These are phyloP conservation scores for Talaromyces sp. DNA, from an alignment of 2,329 filamentous ascomycete species.

Conservation along the genomic window DNA sequence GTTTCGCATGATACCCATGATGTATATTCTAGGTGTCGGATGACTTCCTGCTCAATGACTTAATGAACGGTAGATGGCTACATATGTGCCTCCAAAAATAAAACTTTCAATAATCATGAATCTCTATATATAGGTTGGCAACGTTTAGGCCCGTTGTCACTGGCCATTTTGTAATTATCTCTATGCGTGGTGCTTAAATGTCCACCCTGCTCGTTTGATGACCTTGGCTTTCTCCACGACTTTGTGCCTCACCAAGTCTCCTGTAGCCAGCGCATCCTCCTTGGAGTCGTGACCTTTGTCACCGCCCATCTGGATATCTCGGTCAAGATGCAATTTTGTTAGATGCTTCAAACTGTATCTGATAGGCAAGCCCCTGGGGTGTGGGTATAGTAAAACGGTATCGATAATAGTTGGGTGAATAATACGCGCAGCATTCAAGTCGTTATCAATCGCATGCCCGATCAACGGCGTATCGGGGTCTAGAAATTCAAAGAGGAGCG, in stretches of 20 bases:
- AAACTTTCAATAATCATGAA: not conserved
- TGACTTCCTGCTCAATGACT: slow-evolving; percentile 24
- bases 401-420: slow-evolving; percentile 83
- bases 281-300: slow-evolving; percentile 76
- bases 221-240: slow-evolving; percentile 65
- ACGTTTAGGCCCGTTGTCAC: not conserved
- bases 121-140: not conserved
- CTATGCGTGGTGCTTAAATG: not conserved
- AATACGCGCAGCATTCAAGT: slow-evolving; percentile 78
- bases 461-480: slow-evolving; percentile 75
- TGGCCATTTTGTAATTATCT: not conserved
- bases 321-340: slow-evolving; percentile 62
- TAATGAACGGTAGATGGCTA: slow-evolving; percentile 23
- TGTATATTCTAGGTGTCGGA: not conserved
- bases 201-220: slow-evolving; percentile 55
- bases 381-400: slow-evolving; percentile 78
- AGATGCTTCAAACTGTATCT: slow-evolving; percentile 74
- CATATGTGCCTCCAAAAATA: not conserved
- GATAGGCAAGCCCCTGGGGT: slow-evolving; percentile 68
- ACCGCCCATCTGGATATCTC: slow-evolving; percentile 70
- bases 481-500: slow-evolving; percentile 70
- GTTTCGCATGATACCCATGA: not conserved
- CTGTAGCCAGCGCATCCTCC: slow-evolving; percentile 85
- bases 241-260: slow-evolving; percentile 72
- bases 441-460: slow-evolving; percentile 92